These are phyloP conservation scores for Stentor coeruleus DNA, from an alignment of 73 alveolate genomes.

Conservation along the genomic window DNA sequence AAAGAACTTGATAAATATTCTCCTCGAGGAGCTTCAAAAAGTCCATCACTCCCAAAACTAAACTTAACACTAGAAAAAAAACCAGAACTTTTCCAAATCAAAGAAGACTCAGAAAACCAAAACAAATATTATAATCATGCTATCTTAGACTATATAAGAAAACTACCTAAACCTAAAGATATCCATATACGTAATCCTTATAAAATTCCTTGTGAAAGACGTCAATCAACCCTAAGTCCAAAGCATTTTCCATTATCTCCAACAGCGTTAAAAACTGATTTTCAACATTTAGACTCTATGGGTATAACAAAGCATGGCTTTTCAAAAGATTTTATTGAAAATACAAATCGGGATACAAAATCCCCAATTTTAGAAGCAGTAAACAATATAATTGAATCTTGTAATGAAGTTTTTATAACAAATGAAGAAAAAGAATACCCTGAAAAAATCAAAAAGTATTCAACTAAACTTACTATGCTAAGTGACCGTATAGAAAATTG, in stretches of 20 bases:
- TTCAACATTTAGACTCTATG: neutral
- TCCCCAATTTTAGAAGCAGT: neutral
- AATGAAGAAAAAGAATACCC: neutral
- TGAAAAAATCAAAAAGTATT: too few relatives aligned
- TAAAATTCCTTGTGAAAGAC: neutral
- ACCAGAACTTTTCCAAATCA: too few relatives aligned
- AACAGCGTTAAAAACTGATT: neutral
- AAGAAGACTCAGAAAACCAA: too few relatives aligned
- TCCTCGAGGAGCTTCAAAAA: neutral
- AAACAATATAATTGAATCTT: neutral
- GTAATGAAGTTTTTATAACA: neutral
- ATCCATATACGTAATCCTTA: neutral
- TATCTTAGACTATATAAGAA: neutral
- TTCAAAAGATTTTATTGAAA: neutral
- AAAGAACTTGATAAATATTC: neutral
- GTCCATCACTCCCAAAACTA: neutral
- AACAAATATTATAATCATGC: neutral
- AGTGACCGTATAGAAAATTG: neutral
- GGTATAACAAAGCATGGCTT: neutral
- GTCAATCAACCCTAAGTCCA: too few relatives aligned
- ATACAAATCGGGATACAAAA: too few relatives aligned
- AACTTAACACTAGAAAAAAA: neutral
- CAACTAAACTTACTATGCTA: neutral
- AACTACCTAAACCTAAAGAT: neutral
- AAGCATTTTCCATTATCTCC: neutral